phyloP scores from a whole-genome alignment of 208 protist genomes.

The Trypanosoma congolense region DNA sequence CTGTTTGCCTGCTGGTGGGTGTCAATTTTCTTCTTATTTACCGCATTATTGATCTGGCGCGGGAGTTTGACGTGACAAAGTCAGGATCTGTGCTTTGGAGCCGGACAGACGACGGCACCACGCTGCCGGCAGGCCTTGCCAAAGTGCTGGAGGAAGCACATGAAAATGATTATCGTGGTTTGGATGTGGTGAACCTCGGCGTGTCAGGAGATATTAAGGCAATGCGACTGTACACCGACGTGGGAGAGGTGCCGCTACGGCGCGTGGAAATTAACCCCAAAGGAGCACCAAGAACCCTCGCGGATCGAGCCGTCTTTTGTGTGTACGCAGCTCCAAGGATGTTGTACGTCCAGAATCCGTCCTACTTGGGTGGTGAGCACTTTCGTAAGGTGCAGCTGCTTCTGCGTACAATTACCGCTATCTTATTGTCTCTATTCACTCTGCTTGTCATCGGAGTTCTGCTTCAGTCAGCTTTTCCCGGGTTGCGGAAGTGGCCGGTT shows the following conservation, averaged over 20 bases:
- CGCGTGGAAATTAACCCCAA: conserved; percentile 44
- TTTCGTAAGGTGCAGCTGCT: conserved; percentile 52
- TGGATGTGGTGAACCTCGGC: conserved; percentile 58
- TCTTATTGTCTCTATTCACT: conserved; percentile 41
- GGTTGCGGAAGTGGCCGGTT: conserved; percentile 65
- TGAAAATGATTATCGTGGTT: conserved; percentile 34
- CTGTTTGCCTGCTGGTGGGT: conserved; percentile 41
- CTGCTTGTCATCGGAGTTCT: conserved; percentile 52
- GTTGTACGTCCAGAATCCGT: conserved; percentile 60
- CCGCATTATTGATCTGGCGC: conserved; percentile 60
- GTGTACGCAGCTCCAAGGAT: conserved; percentile 60
- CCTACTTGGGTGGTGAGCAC: conserved; percentile 45
- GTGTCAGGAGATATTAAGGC: conserved; percentile 50
- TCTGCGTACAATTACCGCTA: conserved; percentile 47
- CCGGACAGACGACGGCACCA: conserved; percentile 18
- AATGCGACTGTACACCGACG: conserved; percentile 51
- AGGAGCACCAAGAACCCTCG: conserved; percentile 37
- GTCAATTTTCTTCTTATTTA: conserved; percentile 52
- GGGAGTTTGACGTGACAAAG: conserved; percentile 69
- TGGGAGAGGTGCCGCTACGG: conserved; percentile 24
- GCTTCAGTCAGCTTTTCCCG: conserved; percentile 70
- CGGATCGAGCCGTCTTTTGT: conserved; percentile 50
- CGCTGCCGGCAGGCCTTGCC: conserved; percentile 50
- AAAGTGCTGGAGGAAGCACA: conserved; percentile 69
- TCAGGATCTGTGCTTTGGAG: conserved; percentile 67